Conservation (phyloP, 108 stramenopile species). For the Conticribra weissflogii region DNA sequence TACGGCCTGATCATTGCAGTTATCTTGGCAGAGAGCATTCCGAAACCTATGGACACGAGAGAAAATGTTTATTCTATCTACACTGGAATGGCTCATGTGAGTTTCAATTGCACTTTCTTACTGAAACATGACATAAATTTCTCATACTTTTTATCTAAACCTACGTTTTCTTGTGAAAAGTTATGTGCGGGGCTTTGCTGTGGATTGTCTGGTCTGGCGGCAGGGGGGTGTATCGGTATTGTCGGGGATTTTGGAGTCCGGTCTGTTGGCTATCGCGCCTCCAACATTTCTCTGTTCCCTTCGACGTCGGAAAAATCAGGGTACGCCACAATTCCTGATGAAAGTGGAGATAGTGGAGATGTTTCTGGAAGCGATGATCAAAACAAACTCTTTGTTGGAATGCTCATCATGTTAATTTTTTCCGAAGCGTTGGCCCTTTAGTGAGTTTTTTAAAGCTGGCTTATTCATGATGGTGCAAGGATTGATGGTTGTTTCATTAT, state of each 20-base stretch:
- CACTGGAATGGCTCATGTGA: slow-evolving; percentile 78
- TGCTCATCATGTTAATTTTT: slow-evolving; percentile 87
- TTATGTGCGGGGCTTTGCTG: slow-evolving; percentile 82
- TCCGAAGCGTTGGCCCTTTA: slow-evolving; percentile 87
- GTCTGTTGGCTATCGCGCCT: slow-evolving; percentile 84
- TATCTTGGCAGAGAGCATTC: slow-evolving; percentile 77
- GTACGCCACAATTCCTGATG: slow-evolving; percentile 70
- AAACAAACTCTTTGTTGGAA: slow-evolving; percentile 88
- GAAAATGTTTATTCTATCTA: slow-evolving; percentile 83
- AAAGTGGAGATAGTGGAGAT: slow-evolving; percentile 54
- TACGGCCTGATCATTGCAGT: slow-evolving; percentile 89
- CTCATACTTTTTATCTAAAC: too few relatives aligned
- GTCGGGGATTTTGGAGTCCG: slow-evolving; percentile 87
- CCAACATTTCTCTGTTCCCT: slow-evolving; percentile 72
- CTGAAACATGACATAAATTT: too few relatives aligned
- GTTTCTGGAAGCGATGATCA: slow-evolving; percentile 56
- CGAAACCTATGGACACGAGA: slow-evolving; percentile 59
- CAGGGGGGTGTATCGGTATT: slow-evolving; percentile 87
- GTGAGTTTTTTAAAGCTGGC: too few relatives aligned
- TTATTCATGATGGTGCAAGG: too few relatives aligned
- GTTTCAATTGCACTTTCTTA: background rate
- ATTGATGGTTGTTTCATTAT: too few relatives aligned
- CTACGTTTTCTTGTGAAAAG: background rate
- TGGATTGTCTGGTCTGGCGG: slow-evolving; percentile 80
- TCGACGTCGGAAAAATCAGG: slow-evolving; percentile 60